Evolutionary conservation across 352 stramenopile genomes (phyloP).

Genomic region (Phytophthora podocarpi): DNA sequence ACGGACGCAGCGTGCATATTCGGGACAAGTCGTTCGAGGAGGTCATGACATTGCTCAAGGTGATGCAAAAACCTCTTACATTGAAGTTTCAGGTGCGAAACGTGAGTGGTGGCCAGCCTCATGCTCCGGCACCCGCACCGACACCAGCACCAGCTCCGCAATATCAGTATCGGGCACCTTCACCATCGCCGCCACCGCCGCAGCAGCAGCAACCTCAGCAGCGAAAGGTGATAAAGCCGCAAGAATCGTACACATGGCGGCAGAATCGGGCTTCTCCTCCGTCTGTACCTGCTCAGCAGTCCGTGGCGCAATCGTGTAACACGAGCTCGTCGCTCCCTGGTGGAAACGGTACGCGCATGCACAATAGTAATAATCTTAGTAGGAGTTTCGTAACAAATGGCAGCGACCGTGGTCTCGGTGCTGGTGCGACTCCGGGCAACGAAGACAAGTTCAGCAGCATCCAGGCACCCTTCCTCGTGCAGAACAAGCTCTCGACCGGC

Average conservation of each 20-base stretch:
- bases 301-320: conserved; percentile 47
- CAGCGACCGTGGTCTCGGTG: conserved; percentile 46
- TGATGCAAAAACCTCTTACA: conserved; percentile 86
- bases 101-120: conserved; percentile 25
- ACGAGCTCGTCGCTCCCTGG: conserved; percentile 32
- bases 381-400: conserved; percentile 53
- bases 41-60: conserved; percentile 88
- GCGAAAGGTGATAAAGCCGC: conserved; percentile 42
- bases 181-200: conserved; percentile 18
- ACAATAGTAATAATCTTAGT: conserved; percentile 68
- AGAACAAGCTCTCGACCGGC: conserved; percentile 87
- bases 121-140: conserved; percentile 16
- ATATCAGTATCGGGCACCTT: conserved; percentile 22
- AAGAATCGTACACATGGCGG: conserved; percentile 74
- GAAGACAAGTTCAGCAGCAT: conserved; percentile 89
- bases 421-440: conserved; percentile 45
- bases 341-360: conserved; percentile 27
- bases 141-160: conserved; percentile 18
- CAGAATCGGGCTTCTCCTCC: conserved; percentile 47
- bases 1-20: conserved; percentile 79
- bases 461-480: conserved; percentile 83
- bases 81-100: conserved; percentile 81
- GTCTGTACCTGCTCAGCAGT: conserved; percentile 32
- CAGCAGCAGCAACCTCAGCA: conserved; percentile 30
- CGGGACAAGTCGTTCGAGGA: conserved; percentile 88